Evolutionary conservation across 805 yeast genomes (phyloP), one percentile per base, ranked within the genome.

Genomic region (Lachancea meyersii): DNA sequence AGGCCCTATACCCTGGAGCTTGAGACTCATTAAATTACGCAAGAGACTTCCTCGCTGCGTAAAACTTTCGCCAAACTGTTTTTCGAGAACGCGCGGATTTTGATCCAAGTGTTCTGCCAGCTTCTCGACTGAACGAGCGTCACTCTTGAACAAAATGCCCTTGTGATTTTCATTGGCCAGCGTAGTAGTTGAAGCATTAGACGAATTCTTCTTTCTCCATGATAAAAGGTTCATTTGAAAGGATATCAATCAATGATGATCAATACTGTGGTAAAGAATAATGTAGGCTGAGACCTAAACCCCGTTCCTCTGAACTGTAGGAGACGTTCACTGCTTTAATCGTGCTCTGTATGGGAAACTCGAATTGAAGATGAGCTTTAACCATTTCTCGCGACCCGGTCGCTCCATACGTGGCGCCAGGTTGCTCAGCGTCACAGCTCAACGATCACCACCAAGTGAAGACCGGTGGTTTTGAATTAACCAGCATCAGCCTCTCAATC

Each of bases 401-500:
- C 28, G 28, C 28, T 26, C 13, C 13, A 10, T 14, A 26, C 28
- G 28, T 10, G 5, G n/a, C n/a, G n/a, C n/a, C 4, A 26, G 28
- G 5, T 26, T 10, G 28, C 8, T 30, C 19, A 16, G 17, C 19
- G 5, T 10, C 19, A 30, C 13, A 30, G 8, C 19, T 30, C 32
- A 10, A 14, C 19, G 18, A 30, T 31, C 39, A 79, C 52, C 86
- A 80, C 77, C 86, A 80, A 1, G 86, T 78, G 48, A 80, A 79
- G 1, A 81, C 76, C 0, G 87, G 86, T 0, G 82, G 78, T 47
- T 68, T 73, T 3, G 73, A 64, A 6, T 68, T 66, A 3, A 74
- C 80, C 13, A 74, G 70, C 51, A 77, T 79, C 21, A 81, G 53
- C 39, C 84, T 60, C 57, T 81, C 87, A 4, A 80, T 73, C 3